Conservation (phyloP, 2,329 filamentous ascomycete species). For the Thielaviopsis musarum region DNA sequence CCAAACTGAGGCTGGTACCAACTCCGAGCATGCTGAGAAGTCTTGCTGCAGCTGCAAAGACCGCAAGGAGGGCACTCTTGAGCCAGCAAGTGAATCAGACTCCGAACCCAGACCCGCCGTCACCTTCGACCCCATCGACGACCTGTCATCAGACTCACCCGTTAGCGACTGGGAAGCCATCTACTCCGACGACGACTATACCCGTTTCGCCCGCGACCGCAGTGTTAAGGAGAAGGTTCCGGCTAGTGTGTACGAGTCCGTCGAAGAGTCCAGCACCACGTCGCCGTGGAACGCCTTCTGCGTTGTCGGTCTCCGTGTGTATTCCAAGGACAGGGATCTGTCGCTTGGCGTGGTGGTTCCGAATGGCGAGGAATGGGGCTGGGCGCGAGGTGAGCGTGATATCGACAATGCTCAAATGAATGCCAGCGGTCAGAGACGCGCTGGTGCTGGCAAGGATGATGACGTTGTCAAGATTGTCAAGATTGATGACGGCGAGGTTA, state of each 20-base stretch:
- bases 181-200: conserved; percentile 41
- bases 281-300: conserved; percentile 47
- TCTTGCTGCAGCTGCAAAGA: too few species aligned
- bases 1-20: neutral
- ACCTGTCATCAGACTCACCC: conserved; percentile 39
- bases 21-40: neutral
- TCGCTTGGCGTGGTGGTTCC: conserved; percentile 40
- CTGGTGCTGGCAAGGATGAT: neutral
- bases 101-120: neutral
- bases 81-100: neutral
- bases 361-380: conserved; percentile 40
- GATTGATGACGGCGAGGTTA: neutral
- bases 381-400: conserved; percentile 36
- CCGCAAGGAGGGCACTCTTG: too few species aligned
- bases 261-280: conserved; percentile 38
- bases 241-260: conserved; percentile 27
- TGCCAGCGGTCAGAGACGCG: conserved; percentile 24
- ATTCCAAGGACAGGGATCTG: conserved; percentile 38
- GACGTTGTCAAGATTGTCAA: conserved; percentile 6
- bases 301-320: conserved; percentile 43
- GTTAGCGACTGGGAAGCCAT: conserved; percentile 42
- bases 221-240: conserved; percentile 16
- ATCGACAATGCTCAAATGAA: conserved; percentile 41
- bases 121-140: conserved; percentile 18
- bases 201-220: conserved; percentile 27